Evolutionary conservation across 805 yeast genomes (phyloP).

Genomic region (Metschnikowia sp.): DNA sequence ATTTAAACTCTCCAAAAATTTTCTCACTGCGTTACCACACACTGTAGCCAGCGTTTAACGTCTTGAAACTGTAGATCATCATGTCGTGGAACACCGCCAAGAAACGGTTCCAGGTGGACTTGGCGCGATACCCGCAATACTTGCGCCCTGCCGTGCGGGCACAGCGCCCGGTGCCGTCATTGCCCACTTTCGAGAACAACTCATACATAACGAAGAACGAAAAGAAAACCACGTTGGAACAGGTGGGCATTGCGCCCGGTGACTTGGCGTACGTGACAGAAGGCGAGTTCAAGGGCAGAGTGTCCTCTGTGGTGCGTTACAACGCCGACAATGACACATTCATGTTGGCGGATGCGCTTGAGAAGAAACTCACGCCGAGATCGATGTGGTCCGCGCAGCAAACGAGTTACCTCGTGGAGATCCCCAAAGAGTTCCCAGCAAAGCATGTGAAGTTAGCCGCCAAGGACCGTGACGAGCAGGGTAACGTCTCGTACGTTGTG

Average conservation of each 20-base stretch:
- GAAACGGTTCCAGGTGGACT: conserved; percentile 35
- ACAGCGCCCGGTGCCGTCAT: conserved; percentile 22
- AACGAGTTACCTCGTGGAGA: conserved; percentile 63
- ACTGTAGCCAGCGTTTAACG: no score
- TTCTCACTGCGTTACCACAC: neutral
- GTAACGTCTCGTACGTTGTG: conserved; percentile 65
- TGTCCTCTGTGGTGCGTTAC: conserved; percentile 63
- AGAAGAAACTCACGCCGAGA: conserved; percentile 66
- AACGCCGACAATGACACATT: conserved; percentile 60
- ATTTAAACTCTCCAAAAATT: conserved; percentile 5
- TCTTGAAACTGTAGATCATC: neutral
- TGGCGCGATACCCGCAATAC: conserved; percentile 30
- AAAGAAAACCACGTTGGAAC: conserved; percentile 43
- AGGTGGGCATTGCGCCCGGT: conserved; percentile 66
- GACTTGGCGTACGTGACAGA: conserved; percentile 70
- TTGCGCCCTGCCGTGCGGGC: conserved; percentile 26
- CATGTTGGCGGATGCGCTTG: conserved; percentile 65
- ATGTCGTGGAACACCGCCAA: conserved; percentile 34
- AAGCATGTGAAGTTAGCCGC: conserved; percentile 73
- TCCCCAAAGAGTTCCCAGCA: conserved; percentile 61
- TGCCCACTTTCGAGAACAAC: conserved; percentile 34
- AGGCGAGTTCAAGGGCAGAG: conserved; percentile 72
- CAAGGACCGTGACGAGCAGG: conserved; percentile 64
- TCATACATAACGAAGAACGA: conserved; percentile 23
- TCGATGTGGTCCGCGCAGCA: conserved; percentile 71